phyloP scores from a whole-genome alignment of 345 rosid genomes.

The Ailanthus altissimus region DNA sequence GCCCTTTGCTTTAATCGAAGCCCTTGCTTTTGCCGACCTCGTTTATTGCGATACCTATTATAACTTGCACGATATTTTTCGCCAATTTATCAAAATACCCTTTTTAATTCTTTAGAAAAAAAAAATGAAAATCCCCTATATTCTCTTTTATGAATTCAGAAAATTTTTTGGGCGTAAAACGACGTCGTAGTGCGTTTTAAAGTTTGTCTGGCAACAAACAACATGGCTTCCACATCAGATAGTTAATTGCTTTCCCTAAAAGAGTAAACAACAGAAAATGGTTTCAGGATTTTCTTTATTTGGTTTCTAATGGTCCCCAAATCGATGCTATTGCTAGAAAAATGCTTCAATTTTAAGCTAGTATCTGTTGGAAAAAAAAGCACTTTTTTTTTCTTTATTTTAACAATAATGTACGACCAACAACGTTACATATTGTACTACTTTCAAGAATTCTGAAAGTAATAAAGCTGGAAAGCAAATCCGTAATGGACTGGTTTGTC shows the following conservation, averaged over 20 bases:
- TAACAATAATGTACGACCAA: too few relatives aligned
- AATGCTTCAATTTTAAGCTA: not conserved
- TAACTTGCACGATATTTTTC: not conserved
- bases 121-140: not conserved
- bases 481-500: not conserved
- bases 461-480: not conserved
- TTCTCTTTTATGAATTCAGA: not conserved
- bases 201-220: not conserved
- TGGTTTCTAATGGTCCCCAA: not conserved
- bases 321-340: not conserved
- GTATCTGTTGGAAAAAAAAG: too few relatives aligned
- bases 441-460: not conserved
- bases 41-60: not conserved
- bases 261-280: not conserved
- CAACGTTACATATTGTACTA: not conserved
- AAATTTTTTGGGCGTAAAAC: not conserved
- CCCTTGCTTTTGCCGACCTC: conserved; percentile 34
- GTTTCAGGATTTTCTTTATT: not conserved
- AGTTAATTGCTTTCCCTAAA: not conserved
- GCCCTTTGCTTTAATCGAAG: conserved; percentile 29
- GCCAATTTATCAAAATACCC: not conserved
- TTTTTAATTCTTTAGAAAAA: not conserved
- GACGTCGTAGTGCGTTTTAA: not conserved
- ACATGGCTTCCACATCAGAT: not conserved
- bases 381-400: not conserved